Percentiles rank a stretch among this genome's conserved stretches.
Conservation (phyloP, 139 green algal species). For the Chlamydomonas eustigma region DNA sequence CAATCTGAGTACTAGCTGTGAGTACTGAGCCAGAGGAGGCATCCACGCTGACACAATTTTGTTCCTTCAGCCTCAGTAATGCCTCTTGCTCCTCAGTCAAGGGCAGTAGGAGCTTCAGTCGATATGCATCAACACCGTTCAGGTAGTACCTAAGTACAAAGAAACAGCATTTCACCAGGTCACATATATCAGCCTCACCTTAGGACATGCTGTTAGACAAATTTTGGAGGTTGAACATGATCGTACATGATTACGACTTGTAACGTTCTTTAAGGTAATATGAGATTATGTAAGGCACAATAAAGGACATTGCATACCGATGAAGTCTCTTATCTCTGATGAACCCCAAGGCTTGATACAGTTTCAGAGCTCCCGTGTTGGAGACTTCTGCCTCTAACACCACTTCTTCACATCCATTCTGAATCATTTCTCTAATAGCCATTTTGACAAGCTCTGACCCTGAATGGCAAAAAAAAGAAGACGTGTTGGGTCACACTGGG, state of each 20-base stretch:
- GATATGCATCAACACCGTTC: conserved; percentile 88
- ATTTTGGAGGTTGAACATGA: no score
- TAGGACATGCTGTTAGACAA: neutral
- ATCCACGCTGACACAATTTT: no score
- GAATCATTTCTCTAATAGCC: conserved; percentile 68
- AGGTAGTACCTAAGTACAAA: conserved; percentile 91
- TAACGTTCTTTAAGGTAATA: no score
- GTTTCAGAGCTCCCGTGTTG: conserved; percentile 84
- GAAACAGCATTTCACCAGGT: neutral
- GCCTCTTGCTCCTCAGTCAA: neutral
- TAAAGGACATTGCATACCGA: neutral
- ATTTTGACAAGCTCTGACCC: conserved; percentile 57
- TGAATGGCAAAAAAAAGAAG: neutral
- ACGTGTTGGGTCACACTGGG: neutral
- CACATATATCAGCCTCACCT: neutral
- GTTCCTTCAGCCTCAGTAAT: neutral
- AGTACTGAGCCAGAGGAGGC: no score
- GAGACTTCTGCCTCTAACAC: conserved; percentile 93
- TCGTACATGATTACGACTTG: no score
- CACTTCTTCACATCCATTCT: conserved; percentile 72
- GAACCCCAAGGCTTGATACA: conserved; percentile 69
- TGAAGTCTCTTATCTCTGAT: conserved; percentile 13
- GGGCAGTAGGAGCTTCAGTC: conserved; percentile 93
- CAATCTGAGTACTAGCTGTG: no score
- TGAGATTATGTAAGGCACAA: no score